Conservation (phyloP, 441 rosid genomes). For the Erodium trifolium region DNA sequence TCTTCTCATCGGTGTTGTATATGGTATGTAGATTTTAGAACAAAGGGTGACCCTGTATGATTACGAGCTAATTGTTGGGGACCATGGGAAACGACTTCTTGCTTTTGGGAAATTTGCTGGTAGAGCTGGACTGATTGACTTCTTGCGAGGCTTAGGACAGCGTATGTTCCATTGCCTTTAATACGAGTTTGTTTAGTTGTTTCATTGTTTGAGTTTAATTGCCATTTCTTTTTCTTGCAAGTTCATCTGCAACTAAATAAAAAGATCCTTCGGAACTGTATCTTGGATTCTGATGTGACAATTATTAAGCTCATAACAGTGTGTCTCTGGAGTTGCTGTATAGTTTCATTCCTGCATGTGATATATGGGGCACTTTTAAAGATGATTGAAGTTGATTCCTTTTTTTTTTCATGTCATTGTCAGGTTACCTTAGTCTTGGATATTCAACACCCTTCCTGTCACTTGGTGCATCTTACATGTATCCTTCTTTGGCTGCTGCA, state of each 20-base stretch:
- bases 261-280: not conserved
- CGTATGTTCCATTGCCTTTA: conserved; percentile 32
- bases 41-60: conserved; percentile 70
- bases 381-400: not conserved
- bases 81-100: conserved; percentile 59
- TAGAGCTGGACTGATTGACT: conserved; percentile 84
- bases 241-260: not conserved
- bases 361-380: not conserved
- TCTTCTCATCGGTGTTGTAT: conserved; percentile 8
- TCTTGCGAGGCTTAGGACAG: conserved; percentile 74
- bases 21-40: conserved; percentile 43
- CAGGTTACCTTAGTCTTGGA: conserved; percentile 77
- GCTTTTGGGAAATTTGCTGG: conserved; percentile 95
- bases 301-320: not conserved
- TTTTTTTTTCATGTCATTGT: conserved; percentile 6
- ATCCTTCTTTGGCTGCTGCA: conserved; percentile 81
- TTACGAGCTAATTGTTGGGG: conserved; percentile 81
- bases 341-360: not conserved
- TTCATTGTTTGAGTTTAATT: not conserved
- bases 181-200: conserved; percentile 4
- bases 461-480: conserved; percentile 78
- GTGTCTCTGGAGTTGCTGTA: not conserved
- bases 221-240: not conserved
- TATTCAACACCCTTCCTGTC: conserved; percentile 85
- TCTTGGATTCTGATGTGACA: not conserved